A percentile compares a stretch with the other conserved stretches of the same genome.
These are phyloP conservation scores for Camelina sativa DNA, from an alignment of 345 rosid genomes.

Conservation along the genomic window DNA sequence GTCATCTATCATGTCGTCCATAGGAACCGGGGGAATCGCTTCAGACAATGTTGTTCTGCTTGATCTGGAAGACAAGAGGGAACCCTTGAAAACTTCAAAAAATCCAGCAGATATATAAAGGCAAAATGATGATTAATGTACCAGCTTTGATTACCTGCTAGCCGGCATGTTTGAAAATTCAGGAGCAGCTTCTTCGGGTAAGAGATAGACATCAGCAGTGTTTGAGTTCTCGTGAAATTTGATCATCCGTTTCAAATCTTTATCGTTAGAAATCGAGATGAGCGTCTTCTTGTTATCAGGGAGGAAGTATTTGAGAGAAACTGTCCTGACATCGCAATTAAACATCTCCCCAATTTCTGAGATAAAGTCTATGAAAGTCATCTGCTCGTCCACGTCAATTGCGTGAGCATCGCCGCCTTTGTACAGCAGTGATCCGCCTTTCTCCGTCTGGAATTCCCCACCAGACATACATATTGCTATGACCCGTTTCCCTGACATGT, in stretches of 20 bases:
- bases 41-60: constrained; percentile 92
- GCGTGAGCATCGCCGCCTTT: constrained; percentile 51
- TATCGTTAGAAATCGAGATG: constrained; percentile 63
- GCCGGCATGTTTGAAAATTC: constrained; percentile 82
- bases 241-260: constrained; percentile 47
- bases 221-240: constrained; percentile 64
- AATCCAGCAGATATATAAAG: neutral
- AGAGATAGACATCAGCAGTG: constrained; percentile 64
- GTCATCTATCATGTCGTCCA: constrained; percentile 57
- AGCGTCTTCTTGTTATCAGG: constrained; percentile 86
- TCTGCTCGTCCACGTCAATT: constrained; percentile 48
- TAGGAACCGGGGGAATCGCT: constrained; percentile 55
- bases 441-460: constrained; percentile 63
- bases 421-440: constrained; percentile 36
- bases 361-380: constrained; percentile 39
- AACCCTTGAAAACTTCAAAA: neutral
- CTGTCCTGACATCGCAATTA: constrained; percentile 51
- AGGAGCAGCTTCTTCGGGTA: constrained; percentile 61
- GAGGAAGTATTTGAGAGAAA: constrained; percentile 81
- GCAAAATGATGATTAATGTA: neutral
- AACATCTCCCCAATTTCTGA: constrained; percentile 47
- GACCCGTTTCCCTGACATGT: constrained; percentile 65
- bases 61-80: constrained; percentile 50
- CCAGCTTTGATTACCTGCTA: constrained; percentile 62
- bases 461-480: constrained; percentile 55